Evolutionary conservation across 2,329 filamentous ascomycete genomes (phyloP).

Genomic region (Neofusicoccum cordaticola): DNA sequence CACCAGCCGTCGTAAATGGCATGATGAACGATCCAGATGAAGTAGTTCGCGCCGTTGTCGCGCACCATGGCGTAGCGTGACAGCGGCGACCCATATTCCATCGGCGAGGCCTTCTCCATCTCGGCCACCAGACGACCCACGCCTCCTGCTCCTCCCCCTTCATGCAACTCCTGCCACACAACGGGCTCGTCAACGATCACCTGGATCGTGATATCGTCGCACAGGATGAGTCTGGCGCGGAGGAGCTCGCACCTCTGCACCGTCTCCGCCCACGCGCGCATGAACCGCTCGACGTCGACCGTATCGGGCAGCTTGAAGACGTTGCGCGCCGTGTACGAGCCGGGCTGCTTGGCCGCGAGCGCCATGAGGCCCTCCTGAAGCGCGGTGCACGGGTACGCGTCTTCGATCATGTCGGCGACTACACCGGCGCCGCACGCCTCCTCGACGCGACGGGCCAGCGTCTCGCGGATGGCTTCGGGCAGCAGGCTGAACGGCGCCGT

Average conservation of each 20-base stretch:
- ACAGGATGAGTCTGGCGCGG: slow-evolving; percentile 62
- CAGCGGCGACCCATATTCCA: not conserved
- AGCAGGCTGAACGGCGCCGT: too few relatives aligned
- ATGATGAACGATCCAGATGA: not conserved
- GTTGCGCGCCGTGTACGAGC: slow-evolving; percentile 39
- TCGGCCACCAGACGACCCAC: not conserved
- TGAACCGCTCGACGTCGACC: slow-evolving; percentile 28
- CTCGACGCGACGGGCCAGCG: not conserved
- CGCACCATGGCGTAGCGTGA: not conserved
- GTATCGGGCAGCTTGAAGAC: slow-evolving; percentile 28
- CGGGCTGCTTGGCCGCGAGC: slow-evolving; percentile 42
- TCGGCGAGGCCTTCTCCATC: not conserved
- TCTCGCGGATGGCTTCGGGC: not conserved
- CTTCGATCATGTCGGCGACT: slow-evolving; percentile 34
- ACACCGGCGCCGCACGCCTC: not conserved
- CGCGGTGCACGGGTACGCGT: slow-evolving; percentile 55
- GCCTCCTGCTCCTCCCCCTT: not conserved
- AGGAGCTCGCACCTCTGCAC: slow-evolving; percentile 62
- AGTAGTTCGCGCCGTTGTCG: not conserved
- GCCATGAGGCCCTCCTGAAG: slow-evolving; percentile 57
- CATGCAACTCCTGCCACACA: not conserved
- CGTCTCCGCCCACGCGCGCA: slow-evolving; percentile 47
- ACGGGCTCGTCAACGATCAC: not conserved
- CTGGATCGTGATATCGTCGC: slow-evolving; percentile 23
- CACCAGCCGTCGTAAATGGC: too few relatives aligned